phyloP scores from a whole-genome alignment of 1,284 basidiomycete species.

The Ustilago crameri region DNA sequence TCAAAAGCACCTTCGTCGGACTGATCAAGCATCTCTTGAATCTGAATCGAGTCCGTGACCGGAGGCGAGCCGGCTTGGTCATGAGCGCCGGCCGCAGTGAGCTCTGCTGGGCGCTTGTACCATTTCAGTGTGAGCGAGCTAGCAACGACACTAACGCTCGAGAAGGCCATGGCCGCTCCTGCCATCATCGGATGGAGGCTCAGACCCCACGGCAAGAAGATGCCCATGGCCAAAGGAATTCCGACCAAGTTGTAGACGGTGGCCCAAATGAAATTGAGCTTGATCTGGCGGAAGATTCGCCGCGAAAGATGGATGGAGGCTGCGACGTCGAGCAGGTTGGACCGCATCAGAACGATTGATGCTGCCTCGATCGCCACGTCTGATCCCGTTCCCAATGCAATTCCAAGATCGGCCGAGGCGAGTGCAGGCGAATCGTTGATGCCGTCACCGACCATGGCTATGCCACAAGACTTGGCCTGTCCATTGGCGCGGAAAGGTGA shows the following conservation, averaged over 20 bases:
- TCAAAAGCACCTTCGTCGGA: constrained; percentile 45
- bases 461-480: constrained; percentile 32
- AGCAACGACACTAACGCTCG: constrained; percentile 92
- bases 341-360: constrained; percentile 95
- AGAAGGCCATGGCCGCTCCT: constrained; percentile 96
- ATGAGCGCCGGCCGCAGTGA: constrained; percentile 1
- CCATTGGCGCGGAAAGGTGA: constrained; percentile 26
- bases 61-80: background rate
- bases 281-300: constrained; percentile 89
- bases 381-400: constrained; percentile 93
- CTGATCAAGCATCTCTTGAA: constrained; percentile 31
- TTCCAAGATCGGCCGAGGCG: constrained; percentile 92
- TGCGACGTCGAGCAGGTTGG: constrained; percentile 94
- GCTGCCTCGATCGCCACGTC: constrained; percentile 98
- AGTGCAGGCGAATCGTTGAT: constrained; percentile 99
- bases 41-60: constrained; percentile 15
- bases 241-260: constrained; percentile 85
- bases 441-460: constrained; percentile 88
- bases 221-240: constrained; percentile 98
- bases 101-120: constrained; percentile 66
- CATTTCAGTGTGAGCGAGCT: constrained; percentile 83
- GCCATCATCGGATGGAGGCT: constrained; percentile 99
- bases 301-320: constrained; percentile 91
- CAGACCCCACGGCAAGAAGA: constrained; percentile 89
- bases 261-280: constrained; percentile 71